phyloP scores from a whole-genome alignment of 371 early-diverging fungal species.

The Sporodiniella umbellata region DNA sequence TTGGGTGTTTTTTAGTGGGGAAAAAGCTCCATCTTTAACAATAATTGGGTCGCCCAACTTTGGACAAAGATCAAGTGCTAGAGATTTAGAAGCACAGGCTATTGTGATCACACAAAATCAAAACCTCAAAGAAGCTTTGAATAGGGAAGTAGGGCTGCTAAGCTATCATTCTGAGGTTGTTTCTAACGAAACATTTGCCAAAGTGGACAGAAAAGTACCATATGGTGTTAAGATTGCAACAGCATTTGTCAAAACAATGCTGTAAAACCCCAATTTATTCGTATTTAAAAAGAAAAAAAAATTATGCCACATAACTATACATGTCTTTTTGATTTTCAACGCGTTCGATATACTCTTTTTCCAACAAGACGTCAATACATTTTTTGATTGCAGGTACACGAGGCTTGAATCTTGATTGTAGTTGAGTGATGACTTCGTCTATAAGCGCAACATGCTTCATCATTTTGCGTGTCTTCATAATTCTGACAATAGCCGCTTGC shows the following conservation, averaged over 20 bases:
- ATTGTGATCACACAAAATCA: conserved; percentile 64
- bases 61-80: conserved; percentile 82
- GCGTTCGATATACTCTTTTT: conserved; percentile 94
- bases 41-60: conserved; percentile 93
- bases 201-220: conserved; percentile 42
- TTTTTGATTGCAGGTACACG: conserved; percentile 92
- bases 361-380: conserved; percentile 91
- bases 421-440: conserved; percentile 86
- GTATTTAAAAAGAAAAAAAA: neutral
- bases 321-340: conserved; percentile 81
- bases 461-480: conserved; percentile 95
- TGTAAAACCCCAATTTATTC: conserved; percentile 18
- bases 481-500: conserved; percentile 95
- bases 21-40: conserved; percentile 58
- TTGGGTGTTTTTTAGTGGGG: conserved; percentile 47
- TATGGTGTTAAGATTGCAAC: conserved; percentile 48
- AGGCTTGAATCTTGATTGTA: conserved; percentile 90
- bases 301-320: conserved; percentile 84
- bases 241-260: conserved; percentile 47
- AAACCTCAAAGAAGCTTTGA: conserved; percentile 52
- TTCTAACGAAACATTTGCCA: conserved; percentile 32
- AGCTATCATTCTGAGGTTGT: conserved; percentile 36
- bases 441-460: conserved; percentile 86
- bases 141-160: conserved; percentile 52
- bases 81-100: conserved; percentile 90